Percentiles rank a stretch among this genome's conserved stretches.
Conservation (phyloP, 257 asterid genomes). For the Primulina huaijiensis region DNA sequence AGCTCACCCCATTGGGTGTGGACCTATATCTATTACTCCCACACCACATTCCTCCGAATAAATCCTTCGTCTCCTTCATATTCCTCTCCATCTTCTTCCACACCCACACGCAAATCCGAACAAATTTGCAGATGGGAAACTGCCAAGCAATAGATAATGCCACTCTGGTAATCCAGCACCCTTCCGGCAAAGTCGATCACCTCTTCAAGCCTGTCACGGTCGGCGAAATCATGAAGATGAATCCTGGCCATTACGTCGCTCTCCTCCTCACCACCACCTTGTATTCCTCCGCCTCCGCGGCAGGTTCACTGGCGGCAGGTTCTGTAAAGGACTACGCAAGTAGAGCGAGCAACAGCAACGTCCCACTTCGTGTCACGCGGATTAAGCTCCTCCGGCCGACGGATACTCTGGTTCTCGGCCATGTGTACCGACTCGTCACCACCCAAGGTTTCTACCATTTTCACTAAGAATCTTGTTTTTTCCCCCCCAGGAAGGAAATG, state of each 20-base stretch:
- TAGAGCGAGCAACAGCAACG: constrained; percentile 1
- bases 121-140: constrained; percentile 46
- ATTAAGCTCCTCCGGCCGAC: constrained; percentile 79
- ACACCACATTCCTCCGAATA: neutral
- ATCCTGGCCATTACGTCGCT: constrained; percentile 88
- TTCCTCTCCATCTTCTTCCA: too few relatives aligned
- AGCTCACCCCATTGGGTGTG: neutral
- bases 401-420: constrained; percentile 78
- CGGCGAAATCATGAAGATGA: constrained; percentile 64
- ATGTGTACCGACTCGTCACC: constrained; percentile 77
- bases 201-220: constrained; percentile 56
- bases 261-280: constrained; percentile 88
- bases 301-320: neutral
- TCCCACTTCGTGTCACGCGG: constrained; percentile 59
- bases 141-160: constrained; percentile 95
- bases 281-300: constrained; percentile 35
- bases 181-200: constrained; percentile 66
- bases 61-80: neutral
- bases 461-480: neutral
- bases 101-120: too few relatives aligned
- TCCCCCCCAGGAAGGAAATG: too few relatives aligned
- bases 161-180: constrained; percentile 58
- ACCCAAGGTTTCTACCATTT: constrained; percentile 48
- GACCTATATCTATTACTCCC: neutral
- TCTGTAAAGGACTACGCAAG: neutral